Base-by-base conservation (phyloP, 2,329 filamentous ascomycete species). In the Periglandula ipomoeae region DNA sequence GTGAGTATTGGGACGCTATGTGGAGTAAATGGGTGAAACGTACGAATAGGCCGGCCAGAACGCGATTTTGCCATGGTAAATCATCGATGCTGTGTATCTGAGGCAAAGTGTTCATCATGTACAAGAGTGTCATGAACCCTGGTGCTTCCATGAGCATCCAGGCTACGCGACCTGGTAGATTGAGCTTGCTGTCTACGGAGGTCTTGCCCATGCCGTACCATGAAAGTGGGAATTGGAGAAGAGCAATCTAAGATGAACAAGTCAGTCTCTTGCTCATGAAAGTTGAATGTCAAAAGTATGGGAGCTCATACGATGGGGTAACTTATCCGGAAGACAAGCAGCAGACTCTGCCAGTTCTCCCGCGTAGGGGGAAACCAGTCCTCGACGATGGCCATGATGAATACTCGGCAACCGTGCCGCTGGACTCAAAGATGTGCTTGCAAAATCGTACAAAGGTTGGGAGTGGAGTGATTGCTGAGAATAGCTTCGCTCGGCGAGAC, bases 201-300 rank as follows among this genome's bases (percentile, higher is more conserved):
- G 90, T 95, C 69, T 97, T 97, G 65, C 93, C 93, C 72, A 91
- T 89, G 45, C 87, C 87, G 65, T 96, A 93, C 77, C 81, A 95
- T 48, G 80, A 76, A n/a, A 76, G 70, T 49, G 83, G 51, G 84
- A 85, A 94, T 79, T 95, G 89, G 20, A 79, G 46, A 1, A 81
- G 76, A 0, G 83, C 83, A 54, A 89, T 61, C 89, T 95, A 52
- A 9, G 11, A 2, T 4, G 19, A 27, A 19, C 7, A 35, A 44
- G 47, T 30, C 22, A 15, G 35, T 20, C 17, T 19, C 11, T 15
- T 38, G n/a, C n/a, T 38, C 20, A n/a, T n/a, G n/a, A n/a, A n/a
- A n/a, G 26, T 6, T 27, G 26, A 5, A 11, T 27, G 26, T 5
- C 26, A 6, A 6, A 5, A 11, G 26, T 5, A 54, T 49, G 41